A percentile compares a stretch with the other conserved stretches of the same genome.
phyloP scores from a whole-genome alignment of 768 basidiomycete species.

The Lenzites betulinus region DNA sequence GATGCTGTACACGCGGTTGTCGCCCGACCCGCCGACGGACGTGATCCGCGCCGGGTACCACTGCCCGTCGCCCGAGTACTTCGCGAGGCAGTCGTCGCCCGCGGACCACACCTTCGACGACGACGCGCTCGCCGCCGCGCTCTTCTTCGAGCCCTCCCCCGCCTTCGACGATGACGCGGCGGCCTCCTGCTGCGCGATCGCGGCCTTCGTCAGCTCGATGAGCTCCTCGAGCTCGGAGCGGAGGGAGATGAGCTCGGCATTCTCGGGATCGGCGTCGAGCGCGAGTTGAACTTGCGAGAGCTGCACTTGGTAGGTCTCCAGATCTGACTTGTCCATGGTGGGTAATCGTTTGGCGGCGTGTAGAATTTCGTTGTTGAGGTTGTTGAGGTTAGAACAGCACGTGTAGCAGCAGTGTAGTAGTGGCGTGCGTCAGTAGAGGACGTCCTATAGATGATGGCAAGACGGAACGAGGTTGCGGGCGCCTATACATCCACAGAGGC shows the following conservation, averaged over 20 bases:
- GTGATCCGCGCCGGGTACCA: constrained; percentile 93
- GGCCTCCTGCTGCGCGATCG: constrained; percentile 66
- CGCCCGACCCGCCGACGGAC: constrained; percentile 76
- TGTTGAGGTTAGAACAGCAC: not conserved
- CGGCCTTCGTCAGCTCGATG: constrained; percentile 75
- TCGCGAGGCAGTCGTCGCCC: constrained; percentile 84
- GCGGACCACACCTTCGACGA: constrained; percentile 67
- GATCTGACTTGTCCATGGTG: constrained; percentile 64
- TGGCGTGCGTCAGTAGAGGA: not conserved
- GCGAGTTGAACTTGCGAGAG: constrained; percentile 87
- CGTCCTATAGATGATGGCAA: not conserved
- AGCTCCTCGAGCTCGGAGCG: constrained; percentile 81
- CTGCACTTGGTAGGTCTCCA: constrained; percentile 89
- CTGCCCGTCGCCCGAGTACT: constrained; percentile 79
- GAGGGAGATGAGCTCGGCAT: constrained; percentile 70
- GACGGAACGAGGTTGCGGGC: not conserved
- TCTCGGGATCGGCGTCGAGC: constrained; percentile 72
- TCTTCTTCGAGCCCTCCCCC: constrained; percentile 54
- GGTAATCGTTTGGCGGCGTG: not conserved
- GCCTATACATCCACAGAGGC: too few relatives aligned
- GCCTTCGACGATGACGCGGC: constrained; percentile 61
- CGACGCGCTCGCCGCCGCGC: constrained; percentile 39
- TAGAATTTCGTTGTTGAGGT: not conserved
- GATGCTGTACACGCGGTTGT: constrained; percentile 85
- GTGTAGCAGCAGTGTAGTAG: not conserved